Evolutionary conservation across 164 flowering plant genomes (phyloP).

Genomic region (Litsea cubeba): DNA sequence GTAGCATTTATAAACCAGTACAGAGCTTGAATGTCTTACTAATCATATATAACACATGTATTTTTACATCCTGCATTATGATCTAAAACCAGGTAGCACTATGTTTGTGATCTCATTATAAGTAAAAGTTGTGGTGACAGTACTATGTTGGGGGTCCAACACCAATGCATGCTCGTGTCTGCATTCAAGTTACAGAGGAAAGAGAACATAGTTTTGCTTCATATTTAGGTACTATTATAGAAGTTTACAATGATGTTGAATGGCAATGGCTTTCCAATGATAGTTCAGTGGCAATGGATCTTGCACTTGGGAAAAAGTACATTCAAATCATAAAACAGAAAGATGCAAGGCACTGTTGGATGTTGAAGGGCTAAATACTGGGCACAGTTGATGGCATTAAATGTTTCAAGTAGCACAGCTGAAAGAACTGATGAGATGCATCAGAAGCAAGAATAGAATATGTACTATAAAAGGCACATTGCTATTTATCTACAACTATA

Average conservation of each 20-base stretch:
- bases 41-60: no score
- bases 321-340: background rate
- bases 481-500: no score
- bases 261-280: no score
- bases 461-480: no score
- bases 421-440: background rate
- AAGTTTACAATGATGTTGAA: background rate
- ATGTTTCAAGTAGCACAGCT: background rate
- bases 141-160: no score
- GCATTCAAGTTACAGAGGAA: background rate
- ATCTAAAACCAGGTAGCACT: background rate
- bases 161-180: no score
- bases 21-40: no score
- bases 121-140: no score
- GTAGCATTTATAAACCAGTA: background rate
- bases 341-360: background rate
- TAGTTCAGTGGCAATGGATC: background rate
- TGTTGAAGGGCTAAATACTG: background rate
- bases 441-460: no score
- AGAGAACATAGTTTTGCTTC: no score
- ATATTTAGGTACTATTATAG: background rate
- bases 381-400: background rate
- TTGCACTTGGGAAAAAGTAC: background rate
- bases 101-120: no score
- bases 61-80: no score